Percentiles rank a stretch among this genome's conserved stretches.
These are phyloP conservation scores for Malus hybrid DNA, from an alignment of 331 rosid genomes.

Conservation along the genomic window DNA sequence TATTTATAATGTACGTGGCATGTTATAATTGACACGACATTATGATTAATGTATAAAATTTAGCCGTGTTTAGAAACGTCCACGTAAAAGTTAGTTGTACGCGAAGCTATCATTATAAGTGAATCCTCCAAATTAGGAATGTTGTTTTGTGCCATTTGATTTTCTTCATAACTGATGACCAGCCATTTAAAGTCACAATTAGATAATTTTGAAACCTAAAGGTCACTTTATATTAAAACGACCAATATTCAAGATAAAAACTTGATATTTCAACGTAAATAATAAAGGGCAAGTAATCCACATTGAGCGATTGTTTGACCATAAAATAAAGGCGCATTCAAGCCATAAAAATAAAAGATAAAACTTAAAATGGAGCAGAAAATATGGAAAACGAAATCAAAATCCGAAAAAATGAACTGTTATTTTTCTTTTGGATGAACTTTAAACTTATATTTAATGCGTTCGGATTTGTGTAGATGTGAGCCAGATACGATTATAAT, in stretches of 20 bases:
- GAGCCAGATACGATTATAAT: not conserved
- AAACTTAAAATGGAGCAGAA: not conserved
- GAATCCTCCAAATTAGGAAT: not conserved
- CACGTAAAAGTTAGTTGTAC: not conserved
- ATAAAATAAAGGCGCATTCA: no score
- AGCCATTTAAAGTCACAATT: not conserved
- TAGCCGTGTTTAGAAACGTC: not conserved
- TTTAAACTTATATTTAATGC: no score
- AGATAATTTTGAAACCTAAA: no score
- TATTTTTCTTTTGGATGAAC: not conserved
- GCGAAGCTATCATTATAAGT: not conserved
- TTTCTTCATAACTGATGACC: not conserved
- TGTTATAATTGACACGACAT: fast-evolving
- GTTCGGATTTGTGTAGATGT: not conserved
- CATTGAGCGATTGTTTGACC: no score
- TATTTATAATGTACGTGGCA: fast-evolving
- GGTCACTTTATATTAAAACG: no score
- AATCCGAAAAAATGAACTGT: not conserved
- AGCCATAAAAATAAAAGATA: conserved; percentile 1
- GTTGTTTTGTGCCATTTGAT: not conserved
- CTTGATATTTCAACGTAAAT: no score
- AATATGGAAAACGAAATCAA: not conserved
- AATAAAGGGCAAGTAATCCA: no score
- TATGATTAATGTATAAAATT: not conserved
- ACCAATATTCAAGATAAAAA: no score